Evolutionary conservation across 2,329 filamentous ascomycete species (phyloP).

Genomic region (Beauveria sp.): DNA sequence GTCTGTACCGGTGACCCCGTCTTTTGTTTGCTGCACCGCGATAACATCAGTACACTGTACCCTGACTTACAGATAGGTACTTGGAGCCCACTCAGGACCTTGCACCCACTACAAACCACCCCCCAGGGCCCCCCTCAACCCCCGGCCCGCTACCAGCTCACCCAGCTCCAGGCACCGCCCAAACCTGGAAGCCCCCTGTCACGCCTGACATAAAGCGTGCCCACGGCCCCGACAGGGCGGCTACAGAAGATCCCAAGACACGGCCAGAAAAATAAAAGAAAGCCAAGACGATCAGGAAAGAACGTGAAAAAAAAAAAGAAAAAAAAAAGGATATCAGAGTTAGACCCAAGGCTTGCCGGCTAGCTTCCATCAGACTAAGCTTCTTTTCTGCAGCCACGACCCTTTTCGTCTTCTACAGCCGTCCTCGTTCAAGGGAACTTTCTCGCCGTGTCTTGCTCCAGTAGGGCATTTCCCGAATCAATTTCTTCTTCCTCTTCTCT

Average conservation of each 20-base stretch:
- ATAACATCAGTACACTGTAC: neutral
- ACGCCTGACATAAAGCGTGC: constrained; percentile 9
- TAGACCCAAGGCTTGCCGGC: neutral
- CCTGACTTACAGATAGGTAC: neutral
- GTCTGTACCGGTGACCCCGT: neutral
- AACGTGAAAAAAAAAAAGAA: neutral
- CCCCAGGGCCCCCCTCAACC: neutral
- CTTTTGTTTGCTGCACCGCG: neutral
- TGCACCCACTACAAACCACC: neutral
- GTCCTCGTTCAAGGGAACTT: neutral
- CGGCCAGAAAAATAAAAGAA: neutral
- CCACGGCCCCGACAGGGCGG: neutral
- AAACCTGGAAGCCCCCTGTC: neutral
- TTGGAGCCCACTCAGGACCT: neutral
- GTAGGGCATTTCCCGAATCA: neutral
- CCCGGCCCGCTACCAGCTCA: neutral
- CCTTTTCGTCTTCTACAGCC: neutral
- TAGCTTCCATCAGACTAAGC: neutral
- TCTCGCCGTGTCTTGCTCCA: neutral
- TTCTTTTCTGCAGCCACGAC: neutral
- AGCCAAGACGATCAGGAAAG: neutral
- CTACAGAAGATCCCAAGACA: neutral
- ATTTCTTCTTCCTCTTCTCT: neutral
- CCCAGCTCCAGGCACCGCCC: neutral
- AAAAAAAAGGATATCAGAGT: neutral